Evolutionary conservation across 139 green algal genomes (phyloP).

Genomic region (Tetradesmus lagerheimii): DNA sequence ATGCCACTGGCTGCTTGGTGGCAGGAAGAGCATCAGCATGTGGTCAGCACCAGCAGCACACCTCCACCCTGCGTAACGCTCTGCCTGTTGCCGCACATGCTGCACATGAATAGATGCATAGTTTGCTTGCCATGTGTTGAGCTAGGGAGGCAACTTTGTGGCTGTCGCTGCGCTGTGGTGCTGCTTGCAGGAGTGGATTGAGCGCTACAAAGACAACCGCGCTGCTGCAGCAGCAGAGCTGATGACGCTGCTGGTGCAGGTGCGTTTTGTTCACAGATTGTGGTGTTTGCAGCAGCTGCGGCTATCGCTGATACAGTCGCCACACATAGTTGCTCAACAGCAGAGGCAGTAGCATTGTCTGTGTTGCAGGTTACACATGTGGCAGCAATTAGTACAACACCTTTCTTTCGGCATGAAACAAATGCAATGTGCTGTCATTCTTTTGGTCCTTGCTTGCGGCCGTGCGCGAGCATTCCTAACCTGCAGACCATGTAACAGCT

Average conservation of each 20-base stretch:
- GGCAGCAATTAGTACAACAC: too few relatives aligned
- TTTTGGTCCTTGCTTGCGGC: too few relatives aligned
- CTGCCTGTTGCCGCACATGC: not conserved
- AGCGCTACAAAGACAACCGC: conserved; percentile 59
- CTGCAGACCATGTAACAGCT: too few relatives aligned
- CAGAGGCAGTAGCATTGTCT: not conserved
- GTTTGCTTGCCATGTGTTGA: too few relatives aligned
- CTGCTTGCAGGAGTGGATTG: conserved; percentile 73
- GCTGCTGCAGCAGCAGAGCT: conserved; percentile 68
- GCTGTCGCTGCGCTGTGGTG: not conserved
- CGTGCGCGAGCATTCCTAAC: too few relatives aligned
- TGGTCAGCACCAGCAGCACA: not conserved
- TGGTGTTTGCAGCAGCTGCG: not conserved
- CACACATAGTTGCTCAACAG: not conserved
- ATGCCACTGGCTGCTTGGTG: not conserved
- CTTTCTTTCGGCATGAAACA: too few relatives aligned
- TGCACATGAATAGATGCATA: too few relatives aligned
- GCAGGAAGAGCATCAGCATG: not conserved
- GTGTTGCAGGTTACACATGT: not conserved
- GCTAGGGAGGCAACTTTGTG: too few relatives aligned
- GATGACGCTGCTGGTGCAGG: conserved; percentile 76
- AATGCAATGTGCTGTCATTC: too few relatives aligned
- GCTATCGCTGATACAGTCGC: not conserved
- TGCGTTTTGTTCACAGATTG: not conserved
- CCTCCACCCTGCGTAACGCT: not conserved